Percentiles rank a stretch among this genome's conserved stretches.
These are phyloP conservation scores for Linaria vulgaris DNA, from an alignment of 257 asterid species.

Conservation along the genomic window DNA sequence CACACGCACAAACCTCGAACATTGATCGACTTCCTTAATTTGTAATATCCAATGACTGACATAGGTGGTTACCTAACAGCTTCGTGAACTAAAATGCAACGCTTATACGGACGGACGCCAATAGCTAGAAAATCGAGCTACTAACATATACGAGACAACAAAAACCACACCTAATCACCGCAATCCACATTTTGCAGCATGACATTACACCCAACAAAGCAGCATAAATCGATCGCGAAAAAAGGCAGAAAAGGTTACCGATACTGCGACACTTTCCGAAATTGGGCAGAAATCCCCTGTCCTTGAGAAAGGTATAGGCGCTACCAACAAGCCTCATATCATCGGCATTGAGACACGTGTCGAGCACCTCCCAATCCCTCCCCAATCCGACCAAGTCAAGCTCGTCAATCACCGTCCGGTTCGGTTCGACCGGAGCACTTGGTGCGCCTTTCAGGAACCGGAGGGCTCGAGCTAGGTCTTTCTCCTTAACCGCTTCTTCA, in stretches of 20 bases:
- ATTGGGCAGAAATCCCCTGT: slow-evolving; percentile 62
- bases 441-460: slow-evolving; percentile 57
- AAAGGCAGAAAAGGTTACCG: slow-evolving; percentile 53
- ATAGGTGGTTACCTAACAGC: no score
- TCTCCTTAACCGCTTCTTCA: slow-evolving; percentile 82
- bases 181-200: no score
- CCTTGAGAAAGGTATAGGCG: slow-evolving; percentile 72
- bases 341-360: slow-evolving; percentile 93
- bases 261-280: slow-evolving; percentile 70
- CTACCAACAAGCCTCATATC: slow-evolving; percentile 84
- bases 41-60: no score
- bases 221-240: no score
- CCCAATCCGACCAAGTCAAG: slow-evolving; percentile 35
- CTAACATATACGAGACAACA: no score
- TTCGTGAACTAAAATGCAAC: no score
- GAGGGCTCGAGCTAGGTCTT: slow-evolving; percentile 90
- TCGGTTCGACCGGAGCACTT: slow-evolving; percentile 33
- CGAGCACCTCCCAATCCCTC: slow-evolving; percentile 81
- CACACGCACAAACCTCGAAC: no score
- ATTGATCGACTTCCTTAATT: no score
- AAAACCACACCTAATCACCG: no score
- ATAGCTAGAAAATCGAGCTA: no score
- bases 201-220: no score
- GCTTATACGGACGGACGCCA: no score
- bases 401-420: slow-evolving; percentile 17